These are phyloP conservation scores for Malassezia equina DNA, from an alignment of 1,284 basidiomycete species.

Conservation along the genomic window DNA sequence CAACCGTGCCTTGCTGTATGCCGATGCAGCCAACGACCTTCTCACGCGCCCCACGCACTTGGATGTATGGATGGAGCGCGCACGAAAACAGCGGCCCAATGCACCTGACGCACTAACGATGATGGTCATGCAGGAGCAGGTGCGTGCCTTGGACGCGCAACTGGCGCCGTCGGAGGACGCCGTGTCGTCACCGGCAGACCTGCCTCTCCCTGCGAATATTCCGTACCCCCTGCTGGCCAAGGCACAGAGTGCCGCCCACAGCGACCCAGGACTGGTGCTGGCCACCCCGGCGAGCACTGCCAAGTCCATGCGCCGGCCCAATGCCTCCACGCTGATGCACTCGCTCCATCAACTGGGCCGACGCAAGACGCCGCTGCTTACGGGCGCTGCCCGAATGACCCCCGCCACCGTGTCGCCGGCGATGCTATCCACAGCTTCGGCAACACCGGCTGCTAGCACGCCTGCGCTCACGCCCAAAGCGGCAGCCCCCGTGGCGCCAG, in stretches of 20 bases:
- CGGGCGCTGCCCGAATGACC: too few species aligned
- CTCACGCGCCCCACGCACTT: slow-evolving; percentile 7
- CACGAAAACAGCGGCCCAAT: not conserved
- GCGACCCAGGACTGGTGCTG: not conserved
- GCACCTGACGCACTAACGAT: slow-evolving; percentile 1
- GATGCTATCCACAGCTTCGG: not conserved
- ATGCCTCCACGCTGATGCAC: not conserved
- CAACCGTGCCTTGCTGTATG: slow-evolving; percentile 4
- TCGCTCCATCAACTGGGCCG: not conserved
- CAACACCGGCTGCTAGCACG: not conserved
- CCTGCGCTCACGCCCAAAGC: not conserved
- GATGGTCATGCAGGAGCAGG: slow-evolving; percentile 1
- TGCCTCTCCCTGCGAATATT: slow-evolving; percentile 14
- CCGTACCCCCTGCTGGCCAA: slow-evolving; percentile 14
- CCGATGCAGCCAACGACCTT: slow-evolving; percentile 6
- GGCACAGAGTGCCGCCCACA: not conserved
- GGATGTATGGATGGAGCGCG: slow-evolving; percentile 4
- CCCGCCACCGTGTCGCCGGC: not conserved
- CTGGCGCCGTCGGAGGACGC: not conserved
- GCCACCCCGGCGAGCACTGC: not conserved
- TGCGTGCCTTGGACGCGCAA: not conserved
- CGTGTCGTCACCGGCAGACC: not conserved
- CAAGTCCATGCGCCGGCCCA: not conserved
- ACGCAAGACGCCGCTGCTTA: not conserved
- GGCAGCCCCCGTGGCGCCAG: not conserved